Conservation (phyloP, 345 rosid genomes). For the Gossypium turneri region DNA sequence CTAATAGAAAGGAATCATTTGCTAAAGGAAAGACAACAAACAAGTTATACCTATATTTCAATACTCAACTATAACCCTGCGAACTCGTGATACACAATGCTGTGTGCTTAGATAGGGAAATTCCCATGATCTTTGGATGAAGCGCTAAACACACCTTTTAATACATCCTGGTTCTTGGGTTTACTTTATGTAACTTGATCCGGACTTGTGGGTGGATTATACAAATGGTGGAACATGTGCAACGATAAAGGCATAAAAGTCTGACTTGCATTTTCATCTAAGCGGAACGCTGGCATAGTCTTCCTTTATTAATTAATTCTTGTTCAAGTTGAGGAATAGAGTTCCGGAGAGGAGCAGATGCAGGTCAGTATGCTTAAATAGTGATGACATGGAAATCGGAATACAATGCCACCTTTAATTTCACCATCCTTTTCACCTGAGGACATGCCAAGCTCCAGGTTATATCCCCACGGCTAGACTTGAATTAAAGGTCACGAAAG, state of each 20-base stretch:
- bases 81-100: not conserved
- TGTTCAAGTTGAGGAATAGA: conserved; percentile 28
- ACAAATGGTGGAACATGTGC: not conserved
- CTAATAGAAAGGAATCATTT: not conserved
- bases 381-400: conserved; percentile 21
- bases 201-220: not conserved
- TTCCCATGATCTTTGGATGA: not conserved
- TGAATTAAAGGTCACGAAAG: not conserved
- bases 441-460: not conserved
- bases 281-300: not conserved
- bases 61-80: not conserved
- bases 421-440: conserved; percentile 20
- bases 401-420: conserved; percentile 29
- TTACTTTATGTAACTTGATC: no score
- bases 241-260: not conserved
- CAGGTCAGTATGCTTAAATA: conserved; percentile 24
- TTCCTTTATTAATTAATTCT: not conserved
- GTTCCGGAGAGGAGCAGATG: conserved; percentile 16
- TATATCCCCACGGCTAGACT: not conserved
- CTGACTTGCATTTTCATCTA: not conserved
- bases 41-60: not conserved
- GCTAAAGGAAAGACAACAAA: not conserved
- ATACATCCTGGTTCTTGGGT: not conserved
- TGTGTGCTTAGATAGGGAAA: not conserved
- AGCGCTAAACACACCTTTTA: not conserved